Conservation (phyloP, 331 rosid genomes). For the Arachis monticola region DNA sequence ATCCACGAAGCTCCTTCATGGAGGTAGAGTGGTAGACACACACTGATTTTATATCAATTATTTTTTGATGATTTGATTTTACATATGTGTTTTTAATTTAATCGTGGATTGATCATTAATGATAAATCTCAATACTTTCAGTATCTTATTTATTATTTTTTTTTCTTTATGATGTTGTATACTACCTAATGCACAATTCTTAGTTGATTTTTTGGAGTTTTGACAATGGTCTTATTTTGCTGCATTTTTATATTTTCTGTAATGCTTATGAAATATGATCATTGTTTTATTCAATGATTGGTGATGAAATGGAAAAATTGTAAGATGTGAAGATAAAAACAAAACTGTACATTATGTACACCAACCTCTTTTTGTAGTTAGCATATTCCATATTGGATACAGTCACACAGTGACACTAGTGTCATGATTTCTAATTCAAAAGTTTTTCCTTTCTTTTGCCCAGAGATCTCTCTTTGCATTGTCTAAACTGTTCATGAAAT, state of each 20-base stretch:
- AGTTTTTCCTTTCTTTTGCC: background rate
- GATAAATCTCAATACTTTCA: no score
- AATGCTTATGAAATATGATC: background rate
- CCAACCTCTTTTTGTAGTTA: background rate
- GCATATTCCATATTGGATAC: conserved; percentile 11
- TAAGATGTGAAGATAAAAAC: background rate
- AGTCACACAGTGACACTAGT: background rate
- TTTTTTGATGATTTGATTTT: conserved; percentile 9
- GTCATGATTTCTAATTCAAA: background rate
- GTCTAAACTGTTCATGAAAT: background rate
- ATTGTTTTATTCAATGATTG: no score
- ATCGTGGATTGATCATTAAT: background rate
- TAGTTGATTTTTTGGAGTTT: no score
- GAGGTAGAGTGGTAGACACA: conserved; percentile 73
- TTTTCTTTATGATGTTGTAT: no score
- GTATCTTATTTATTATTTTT: no score
- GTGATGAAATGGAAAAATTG: conserved; percentile 1
- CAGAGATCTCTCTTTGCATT: background rate
- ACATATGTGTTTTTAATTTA: conserved; percentile 8
- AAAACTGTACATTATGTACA: background rate
- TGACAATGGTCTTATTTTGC: background rate
- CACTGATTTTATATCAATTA: background rate
- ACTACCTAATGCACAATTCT: no score
- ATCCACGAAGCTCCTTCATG: conserved; percentile 97
- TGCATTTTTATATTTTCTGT: background rate